Conservation (phyloP, 768 basidiomycete genomes). For the button mushroom (Agaricus bisporus) region DNA sequence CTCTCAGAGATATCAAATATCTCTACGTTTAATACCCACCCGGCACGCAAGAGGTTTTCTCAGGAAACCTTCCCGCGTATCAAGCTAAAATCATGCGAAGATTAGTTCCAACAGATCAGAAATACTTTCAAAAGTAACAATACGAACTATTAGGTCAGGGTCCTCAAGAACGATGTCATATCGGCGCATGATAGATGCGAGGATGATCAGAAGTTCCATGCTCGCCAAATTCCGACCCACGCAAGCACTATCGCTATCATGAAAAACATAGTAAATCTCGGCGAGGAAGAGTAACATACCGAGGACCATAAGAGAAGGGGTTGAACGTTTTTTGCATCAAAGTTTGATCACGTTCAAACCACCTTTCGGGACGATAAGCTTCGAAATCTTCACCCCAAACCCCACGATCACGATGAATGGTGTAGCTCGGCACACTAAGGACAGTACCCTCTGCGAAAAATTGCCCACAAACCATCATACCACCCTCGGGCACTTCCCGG, state of each 20-base stretch:
- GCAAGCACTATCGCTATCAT: constrained; percentile 49
- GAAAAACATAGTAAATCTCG: constrained; percentile 2
- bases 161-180: constrained; percentile 68
- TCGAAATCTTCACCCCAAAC: constrained; percentile 81
- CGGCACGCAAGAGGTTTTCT: constrained; percentile 72
- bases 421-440: constrained; percentile 76
- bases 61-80: constrained; percentile 81
- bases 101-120: not conserved
- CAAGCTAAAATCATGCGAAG: constrained; percentile 36
- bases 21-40: constrained; percentile 68
- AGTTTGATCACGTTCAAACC: constrained; percentile 66
- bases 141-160: constrained; percentile 44
- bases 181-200: constrained; percentile 72
- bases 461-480: constrained; percentile 51
- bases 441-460: constrained; percentile 71
- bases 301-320: constrained; percentile 79
- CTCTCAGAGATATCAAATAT: constrained; percentile 17
- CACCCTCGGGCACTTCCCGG: constrained; percentile 69
- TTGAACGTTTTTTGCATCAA: constrained; percentile 72
- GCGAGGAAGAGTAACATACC: constrained; percentile 32
- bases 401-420: constrained; percentile 66
- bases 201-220: constrained; percentile 74
- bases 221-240: constrained; percentile 80
- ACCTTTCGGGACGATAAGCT: constrained; percentile 75
- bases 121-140: not conserved